Evolutionary conservation across 148 eudicot genomes (phyloP), one percentile per base, ranked within the genome.

Genomic region (Rheum nobile): DNA sequence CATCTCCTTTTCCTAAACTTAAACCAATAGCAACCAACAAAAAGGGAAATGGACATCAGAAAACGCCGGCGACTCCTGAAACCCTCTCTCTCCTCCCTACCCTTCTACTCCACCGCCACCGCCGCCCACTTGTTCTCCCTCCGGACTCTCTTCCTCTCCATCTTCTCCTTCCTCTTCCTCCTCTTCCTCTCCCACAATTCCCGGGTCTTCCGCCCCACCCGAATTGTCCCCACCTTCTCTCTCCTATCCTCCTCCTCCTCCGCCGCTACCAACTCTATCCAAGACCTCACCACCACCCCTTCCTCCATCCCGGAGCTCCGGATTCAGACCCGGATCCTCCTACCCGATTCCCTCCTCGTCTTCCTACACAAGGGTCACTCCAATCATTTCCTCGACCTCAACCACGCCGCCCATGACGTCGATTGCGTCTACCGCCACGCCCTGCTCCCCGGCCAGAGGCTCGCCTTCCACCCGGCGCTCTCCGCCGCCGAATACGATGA

Each of bases 401-500:
- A 26, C 65, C 65, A 9, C 65, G 13, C 10, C 35, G 3, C 67
- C 67, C 67, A 3, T 4, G 44, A 37, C 32, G 79, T 88, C 42
- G 86, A 85, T 67, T 95, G 97, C 83, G 86, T 95, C 77, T 95
- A 86, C 54, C 76, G 24, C 4, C 71, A 22, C 24, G n/a, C 9
- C 19, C 9, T 10, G 5, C 26, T 57, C 38, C 35, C 38, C 29
- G 44, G 7, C 42, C 22, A 19, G 12, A 67, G 13, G 35, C 71
- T 67, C 71, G 79, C 76, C 19, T 61, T 72, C 34, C 72, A 74
- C 32, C 85, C 81, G 17, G 71, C 80, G 37, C 68, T 92, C 76
- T 92, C 94, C 6, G 78, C 83, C 11, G 97, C 88, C 74, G 92
- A 83, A 1, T 90, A 84, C 48, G 81, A 72, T 4, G 85, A 80